Evolutionary conservation across 2,329 filamentous ascomycete genomes (phyloP), one percentile per base, ranked within the genome.

Genomic region (Acrodontium crateriforme): DNA sequence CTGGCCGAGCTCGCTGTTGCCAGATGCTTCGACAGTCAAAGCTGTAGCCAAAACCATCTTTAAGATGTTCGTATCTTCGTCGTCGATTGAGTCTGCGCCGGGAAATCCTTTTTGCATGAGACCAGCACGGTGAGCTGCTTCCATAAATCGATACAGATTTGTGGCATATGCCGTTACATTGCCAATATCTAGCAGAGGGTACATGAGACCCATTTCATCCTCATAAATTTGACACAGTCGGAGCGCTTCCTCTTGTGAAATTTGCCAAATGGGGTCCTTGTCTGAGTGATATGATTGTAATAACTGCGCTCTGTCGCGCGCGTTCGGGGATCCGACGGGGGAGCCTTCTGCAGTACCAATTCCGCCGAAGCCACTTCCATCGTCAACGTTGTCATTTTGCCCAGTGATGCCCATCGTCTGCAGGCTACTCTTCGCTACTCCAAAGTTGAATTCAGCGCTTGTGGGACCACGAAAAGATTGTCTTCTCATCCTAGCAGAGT

Each of bases 121-220:
- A 2, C 73, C 71, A 3, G 63, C 65, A 19, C 70, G 58, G 16
- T 63, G 53, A 10, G 71, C 72, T 16, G 73, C 69, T 40, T 84
- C 78, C 47, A 89, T 73, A 50, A 81, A 89, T 0, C 69, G 63
- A 31, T 75, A 76, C 1, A 93, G 59, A 34, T 67, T 65, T 36
- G 69, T 74, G 5, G 76, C 74, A 49, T 92, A 79, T 5, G 63
- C 60, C 19, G 80, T 73, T 20, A 91, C 60, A 22, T 66, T 65
- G 22, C 78, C 70, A 18, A 92, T 78, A 40, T 81, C 70, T 25
- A 92, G 54, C 3, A 93, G 70, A 0, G 87, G 87, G 50, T 92
- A 93, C 82, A 93, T 91, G 44, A 87, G 70, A 23, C 82, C 82
- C 44, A 91, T 76, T 50, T 94, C 85, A 44, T 94, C 84, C 40